phyloP scores from a whole-genome alignment of 176 grass and related monocot genomes.

The Aegilops speltoides region DNA sequence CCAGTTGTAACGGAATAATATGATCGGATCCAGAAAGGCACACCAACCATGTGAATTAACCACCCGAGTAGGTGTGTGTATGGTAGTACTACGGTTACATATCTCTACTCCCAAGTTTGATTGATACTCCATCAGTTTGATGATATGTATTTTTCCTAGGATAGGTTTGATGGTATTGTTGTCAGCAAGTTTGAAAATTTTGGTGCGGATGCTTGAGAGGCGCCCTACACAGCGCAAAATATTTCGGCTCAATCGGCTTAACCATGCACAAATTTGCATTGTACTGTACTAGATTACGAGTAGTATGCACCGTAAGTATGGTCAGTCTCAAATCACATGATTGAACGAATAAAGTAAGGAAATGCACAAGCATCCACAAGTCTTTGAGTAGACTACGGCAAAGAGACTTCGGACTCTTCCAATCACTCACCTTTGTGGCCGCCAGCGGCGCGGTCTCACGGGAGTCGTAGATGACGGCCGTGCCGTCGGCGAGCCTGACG shows the following conservation, averaged over 20 bases:
- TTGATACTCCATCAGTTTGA: background rate
- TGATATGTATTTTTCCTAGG: background rate
- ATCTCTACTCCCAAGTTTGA: background rate
- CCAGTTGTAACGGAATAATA: background rate
- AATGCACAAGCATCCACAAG: background rate
- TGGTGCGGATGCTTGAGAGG: background rate
- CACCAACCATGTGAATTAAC: conserved; percentile 26
- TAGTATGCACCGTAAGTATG: background rate
- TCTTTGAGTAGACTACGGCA: background rate
- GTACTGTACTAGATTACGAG: background rate
- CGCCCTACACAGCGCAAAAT: background rate
- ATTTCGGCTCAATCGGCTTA: background rate
- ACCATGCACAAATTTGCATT: background rate
- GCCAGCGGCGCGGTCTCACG: conserved; percentile 78
- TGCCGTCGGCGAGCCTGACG: conserved; percentile 50
- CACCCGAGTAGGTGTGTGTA: background rate
- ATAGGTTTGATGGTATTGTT: too few species aligned
- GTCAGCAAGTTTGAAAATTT: too few species aligned
- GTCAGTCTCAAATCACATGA: background rate
- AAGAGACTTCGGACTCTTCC: background rate
- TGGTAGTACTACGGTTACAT: too few species aligned
- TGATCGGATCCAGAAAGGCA: background rate
- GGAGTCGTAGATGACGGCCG: conserved; percentile 56
- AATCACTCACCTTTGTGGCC: conserved; percentile 51
- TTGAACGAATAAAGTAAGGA: background rate